Base-by-base conservation (phyloP, 2,329 filamentous ascomycete genomes). In the Alternaria panax region DNA sequence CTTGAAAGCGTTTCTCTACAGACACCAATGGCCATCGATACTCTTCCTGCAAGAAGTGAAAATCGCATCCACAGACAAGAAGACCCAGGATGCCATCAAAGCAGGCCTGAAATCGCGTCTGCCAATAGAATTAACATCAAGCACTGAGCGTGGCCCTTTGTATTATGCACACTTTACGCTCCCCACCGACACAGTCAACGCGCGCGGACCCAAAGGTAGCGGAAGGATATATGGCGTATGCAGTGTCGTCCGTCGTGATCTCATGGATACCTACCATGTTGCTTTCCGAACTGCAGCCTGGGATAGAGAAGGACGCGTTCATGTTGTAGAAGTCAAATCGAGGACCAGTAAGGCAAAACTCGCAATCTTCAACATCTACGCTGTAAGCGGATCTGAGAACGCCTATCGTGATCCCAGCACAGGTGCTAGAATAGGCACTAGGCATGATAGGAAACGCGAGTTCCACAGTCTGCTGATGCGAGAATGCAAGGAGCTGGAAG, bases 171-270 rank as follows among this genome's bases (percentile, higher is more conserved):
- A 81, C 57, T 82, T 83, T 65, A 81, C 78, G 45, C 75, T 86
- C 0, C 83, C 84, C 0, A 74, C 72, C 4, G 83, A 86, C 67
- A 78, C 71, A 28, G 70, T 80, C 68, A 86, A 87, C 62, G 84
- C 82, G 4, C 77, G 75, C 1, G 84, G 82, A 0, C 83, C 83
- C 45, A 22, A 63, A 30, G 63, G 65, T 11, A 81, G 78, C 1
- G 80, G 84, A 1, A 84, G 80, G 59, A 73, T 86, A 1, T 84
- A 86, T 62, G 84, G 85, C 12, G 82, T 87, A 2, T 83, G 80
- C 27, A 81, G 80, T 24, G 78, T 86, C 43, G 65, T 86, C 14
- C 78, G 83, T 3, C 69, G 76, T 11, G 82, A 85, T 63, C 80
- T 84, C 30, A 50, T 48, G 51, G 16, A 48, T 2, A 34, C 12